Conservation (phyloP, 2,329 filamentous ascomycete genomes). For the Exutisphaerella laricina region DNA sequence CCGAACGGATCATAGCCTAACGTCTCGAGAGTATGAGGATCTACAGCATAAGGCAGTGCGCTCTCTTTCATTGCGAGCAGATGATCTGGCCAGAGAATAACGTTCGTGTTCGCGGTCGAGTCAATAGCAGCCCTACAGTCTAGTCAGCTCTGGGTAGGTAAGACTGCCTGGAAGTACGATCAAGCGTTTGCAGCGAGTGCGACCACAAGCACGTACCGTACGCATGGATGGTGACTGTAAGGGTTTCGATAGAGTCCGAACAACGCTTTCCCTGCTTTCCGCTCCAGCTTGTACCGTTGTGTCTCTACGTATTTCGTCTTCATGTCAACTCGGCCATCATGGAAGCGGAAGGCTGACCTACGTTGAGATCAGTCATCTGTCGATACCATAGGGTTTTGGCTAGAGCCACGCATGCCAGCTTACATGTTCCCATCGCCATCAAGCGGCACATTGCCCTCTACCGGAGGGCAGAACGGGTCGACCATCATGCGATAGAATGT, state of each 20-base stretch:
- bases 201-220: slow-evolving; percentile 11
- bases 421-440: slow-evolving; percentile 41
- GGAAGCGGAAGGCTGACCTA: slow-evolving; percentile 37
- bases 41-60: slow-evolving; percentile 37
- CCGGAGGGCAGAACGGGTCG: slow-evolving; percentile 51
- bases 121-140: slow-evolving; percentile 37
- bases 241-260: slow-evolving; percentile 56
- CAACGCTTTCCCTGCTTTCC: slow-evolving; percentile 36
- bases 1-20: slow-evolving; percentile 38
- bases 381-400: not conserved
- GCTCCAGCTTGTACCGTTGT: slow-evolving; percentile 39
- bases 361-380: not conserved
- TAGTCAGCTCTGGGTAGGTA: not conserved
- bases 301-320: slow-evolving; percentile 41
- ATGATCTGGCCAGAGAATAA: slow-evolving; percentile 54
- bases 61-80: slow-evolving; percentile 51
- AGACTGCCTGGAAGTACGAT: not conserved
- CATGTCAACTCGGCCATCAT: slow-evolving; percentile 40
- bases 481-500: slow-evolving; percentile 45
- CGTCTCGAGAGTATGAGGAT: slow-evolving; percentile 39
- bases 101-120: slow-evolving; percentile 55
- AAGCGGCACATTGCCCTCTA: slow-evolving; percentile 51
- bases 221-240: slow-evolving; percentile 27
- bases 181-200: slow-evolving; percentile 21
- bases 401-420: not conserved